These are phyloP conservation scores for Xylaria sp. DNA, from an alignment of 2,329 filamentous ascomycete genomes.

Conservation along the genomic window DNA sequence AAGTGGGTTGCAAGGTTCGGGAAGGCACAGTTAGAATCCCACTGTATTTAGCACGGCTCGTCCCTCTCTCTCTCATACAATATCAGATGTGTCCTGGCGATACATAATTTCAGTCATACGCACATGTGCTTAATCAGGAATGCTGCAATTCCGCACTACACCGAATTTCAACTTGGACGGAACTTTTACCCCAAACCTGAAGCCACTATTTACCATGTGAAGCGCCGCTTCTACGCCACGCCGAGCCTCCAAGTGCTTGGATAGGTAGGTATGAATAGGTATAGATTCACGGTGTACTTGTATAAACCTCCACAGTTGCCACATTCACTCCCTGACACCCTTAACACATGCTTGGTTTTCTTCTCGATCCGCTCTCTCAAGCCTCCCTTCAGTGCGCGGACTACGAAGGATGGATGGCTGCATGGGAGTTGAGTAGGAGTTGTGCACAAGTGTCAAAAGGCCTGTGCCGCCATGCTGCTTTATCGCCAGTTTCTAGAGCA, in stretches of 20 bases:
- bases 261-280: too few relatives aligned
- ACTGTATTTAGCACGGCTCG: too few relatives aligned
- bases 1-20: too few relatives aligned
- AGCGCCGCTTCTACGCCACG: too few relatives aligned
- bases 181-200: background rate
- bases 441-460: background rate
- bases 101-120: slow-evolving; percentile 8
- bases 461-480: background rate
- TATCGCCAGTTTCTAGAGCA: background rate
- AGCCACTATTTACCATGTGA: slow-evolving; percentile 1
- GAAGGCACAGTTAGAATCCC: too few relatives aligned
- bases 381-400: background rate
- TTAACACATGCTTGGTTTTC: background rate
- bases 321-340: slow-evolving; percentile 9
- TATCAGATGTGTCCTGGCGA: slow-evolving; percentile 14
- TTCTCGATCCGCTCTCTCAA: background rate
- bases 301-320: slow-evolving; percentile 12
- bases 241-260: slow-evolving; percentile 21
- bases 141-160: background rate
- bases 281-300: too few relatives aligned
- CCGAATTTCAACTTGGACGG: background rate
- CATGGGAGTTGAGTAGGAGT: background rate
- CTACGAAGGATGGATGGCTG: background rate
- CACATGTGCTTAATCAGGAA: background rate
- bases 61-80: too few relatives aligned